Evolutionary conservation across 2,329 filamentous ascomycete species (phyloP).

Genomic region (Claviceps maximensis): DNA sequence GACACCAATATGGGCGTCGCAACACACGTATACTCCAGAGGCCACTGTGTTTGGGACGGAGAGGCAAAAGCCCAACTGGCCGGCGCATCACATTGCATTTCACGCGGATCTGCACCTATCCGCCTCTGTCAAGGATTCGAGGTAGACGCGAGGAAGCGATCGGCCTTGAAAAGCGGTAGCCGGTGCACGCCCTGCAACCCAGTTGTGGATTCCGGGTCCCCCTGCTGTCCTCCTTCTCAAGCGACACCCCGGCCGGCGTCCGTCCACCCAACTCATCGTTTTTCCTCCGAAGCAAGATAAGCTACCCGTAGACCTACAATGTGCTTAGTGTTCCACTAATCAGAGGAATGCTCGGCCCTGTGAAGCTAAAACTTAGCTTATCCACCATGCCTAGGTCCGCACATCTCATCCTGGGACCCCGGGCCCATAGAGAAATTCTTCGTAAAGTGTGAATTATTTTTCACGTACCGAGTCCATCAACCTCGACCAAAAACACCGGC

Average conservation of each 20-base stretch:
- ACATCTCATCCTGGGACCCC: neutral
- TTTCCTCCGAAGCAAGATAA: neutral
- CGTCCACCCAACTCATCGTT: neutral
- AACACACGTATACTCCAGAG: neutral
- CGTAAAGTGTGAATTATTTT: neutral
- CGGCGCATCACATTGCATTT: neutral
- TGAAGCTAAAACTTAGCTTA: neutral
- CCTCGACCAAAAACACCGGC: neutral
- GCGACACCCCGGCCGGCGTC: neutral
- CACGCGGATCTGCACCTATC: conserved; percentile 4
- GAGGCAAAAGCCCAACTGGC: neutral
- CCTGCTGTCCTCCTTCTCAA: neutral
- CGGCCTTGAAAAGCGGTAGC: conserved; percentile 6
- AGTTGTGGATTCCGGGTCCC: neutral
- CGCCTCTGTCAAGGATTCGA: conserved; percentile 5
- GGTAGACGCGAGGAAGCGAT: conserved; percentile 8
- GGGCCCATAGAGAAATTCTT: neutral
- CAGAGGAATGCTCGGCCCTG: neutral
- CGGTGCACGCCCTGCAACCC: neutral
- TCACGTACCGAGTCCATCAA: neutral
- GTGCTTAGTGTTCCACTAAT: too few relatives aligned
- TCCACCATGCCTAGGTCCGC: neutral
- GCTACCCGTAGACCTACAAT: too few relatives aligned
- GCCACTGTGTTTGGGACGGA: neutral
- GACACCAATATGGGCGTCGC: too few relatives aligned